phyloP scores from a whole-genome alignment of 2,329 filamentous ascomycete genomes.

The Aspergillus novoparasiticus region DNA sequence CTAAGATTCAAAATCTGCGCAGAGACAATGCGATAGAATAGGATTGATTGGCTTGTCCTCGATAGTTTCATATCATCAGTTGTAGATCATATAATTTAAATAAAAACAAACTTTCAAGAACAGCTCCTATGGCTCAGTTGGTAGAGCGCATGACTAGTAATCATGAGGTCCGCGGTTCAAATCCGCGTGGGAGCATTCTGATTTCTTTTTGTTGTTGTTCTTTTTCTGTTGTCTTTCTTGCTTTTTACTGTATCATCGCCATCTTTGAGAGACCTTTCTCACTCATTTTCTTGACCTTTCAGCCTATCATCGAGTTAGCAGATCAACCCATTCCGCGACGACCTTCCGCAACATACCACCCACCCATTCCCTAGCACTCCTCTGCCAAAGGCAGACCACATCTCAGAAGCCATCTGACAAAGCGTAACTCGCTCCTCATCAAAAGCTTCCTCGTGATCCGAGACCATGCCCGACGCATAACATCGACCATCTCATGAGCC shows the following conservation, averaged over 20 bases:
- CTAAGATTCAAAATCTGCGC: no score
- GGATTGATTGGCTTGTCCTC: no score
- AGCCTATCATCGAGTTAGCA: no score
- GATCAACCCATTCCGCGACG: background rate
- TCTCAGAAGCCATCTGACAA: background rate
- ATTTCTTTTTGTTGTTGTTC: background rate
- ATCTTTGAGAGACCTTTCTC: background rate
- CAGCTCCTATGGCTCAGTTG: background rate
- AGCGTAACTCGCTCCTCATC: background rate
- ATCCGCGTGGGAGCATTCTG: background rate
- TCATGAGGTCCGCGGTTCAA: slow-evolving; percentile 3
- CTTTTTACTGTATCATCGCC: no score
- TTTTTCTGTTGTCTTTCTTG: background rate
- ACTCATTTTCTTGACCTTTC: no score
- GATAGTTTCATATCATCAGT: no score
- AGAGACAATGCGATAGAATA: no score
- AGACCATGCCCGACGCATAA: background rate
- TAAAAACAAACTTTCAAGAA: background rate
- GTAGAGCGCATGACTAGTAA: slow-evolving; percentile 1
- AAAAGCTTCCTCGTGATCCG: background rate
- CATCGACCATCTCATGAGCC: background rate
- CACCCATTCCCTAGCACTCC: background rate
- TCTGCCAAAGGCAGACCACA: no score
- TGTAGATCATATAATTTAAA: background rate
- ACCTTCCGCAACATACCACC: background rate